Percentiles rank a stretch among this genome's conserved stretches.
Evolutionary conservation across 1,284 basidiomycete species (phyloP).

Genomic region (Ustilago esculenta): DNA sequence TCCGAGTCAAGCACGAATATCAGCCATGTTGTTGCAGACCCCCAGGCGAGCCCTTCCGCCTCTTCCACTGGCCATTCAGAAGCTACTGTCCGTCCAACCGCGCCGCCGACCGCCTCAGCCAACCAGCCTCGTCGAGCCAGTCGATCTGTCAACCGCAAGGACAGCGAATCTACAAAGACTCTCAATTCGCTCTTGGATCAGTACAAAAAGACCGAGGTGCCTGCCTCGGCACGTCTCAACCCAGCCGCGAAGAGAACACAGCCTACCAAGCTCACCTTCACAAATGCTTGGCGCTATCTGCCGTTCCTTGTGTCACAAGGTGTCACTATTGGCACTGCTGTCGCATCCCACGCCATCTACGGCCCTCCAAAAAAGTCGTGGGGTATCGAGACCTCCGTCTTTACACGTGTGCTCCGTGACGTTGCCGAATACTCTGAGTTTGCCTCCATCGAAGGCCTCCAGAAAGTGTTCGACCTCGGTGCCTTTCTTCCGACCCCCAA

Average conservation of each 20-base stretch:
- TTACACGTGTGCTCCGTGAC: slow-evolving; percentile 83
- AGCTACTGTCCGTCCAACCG: slow-evolving; percentile 35
- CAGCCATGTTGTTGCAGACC: slow-evolving; percentile 11
- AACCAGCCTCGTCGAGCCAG: slow-evolving; percentile 34
- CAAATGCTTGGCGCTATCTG: slow-evolving; percentile 62
- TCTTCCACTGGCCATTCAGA: slow-evolving; percentile 44
- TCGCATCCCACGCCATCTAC: slow-evolving; percentile 67
- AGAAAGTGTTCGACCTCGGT: slow-evolving; percentile 81
- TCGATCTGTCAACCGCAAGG: slow-evolving; percentile 25
- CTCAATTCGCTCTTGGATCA: slow-evolving; percentile 61
- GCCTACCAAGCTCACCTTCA: slow-evolving; percentile 52
- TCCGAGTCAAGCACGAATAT: slow-evolving; percentile 4
- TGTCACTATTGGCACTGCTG: slow-evolving; percentile 61
- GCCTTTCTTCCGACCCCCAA: slow-evolving; percentile 87
- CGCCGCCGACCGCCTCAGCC: slow-evolving; percentile 23
- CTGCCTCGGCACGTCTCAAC: slow-evolving; percentile 59
- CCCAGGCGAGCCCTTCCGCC: slow-evolving; percentile 32
- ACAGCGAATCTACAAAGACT: slow-evolving; percentile 49
- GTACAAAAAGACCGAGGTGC: slow-evolving; percentile 55
- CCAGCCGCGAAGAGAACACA: slow-evolving; percentile 44
- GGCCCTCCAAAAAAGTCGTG: slow-evolving; percentile 85
- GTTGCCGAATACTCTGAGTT: slow-evolving; percentile 83
- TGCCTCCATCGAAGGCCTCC: slow-evolving; percentile 77
- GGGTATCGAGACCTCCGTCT: slow-evolving; percentile 76
- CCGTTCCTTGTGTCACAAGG: slow-evolving; percentile 64